phyloP scores from a whole-genome alignment of 305 asterid genomes.

The Fraxinus nigra region DNA sequence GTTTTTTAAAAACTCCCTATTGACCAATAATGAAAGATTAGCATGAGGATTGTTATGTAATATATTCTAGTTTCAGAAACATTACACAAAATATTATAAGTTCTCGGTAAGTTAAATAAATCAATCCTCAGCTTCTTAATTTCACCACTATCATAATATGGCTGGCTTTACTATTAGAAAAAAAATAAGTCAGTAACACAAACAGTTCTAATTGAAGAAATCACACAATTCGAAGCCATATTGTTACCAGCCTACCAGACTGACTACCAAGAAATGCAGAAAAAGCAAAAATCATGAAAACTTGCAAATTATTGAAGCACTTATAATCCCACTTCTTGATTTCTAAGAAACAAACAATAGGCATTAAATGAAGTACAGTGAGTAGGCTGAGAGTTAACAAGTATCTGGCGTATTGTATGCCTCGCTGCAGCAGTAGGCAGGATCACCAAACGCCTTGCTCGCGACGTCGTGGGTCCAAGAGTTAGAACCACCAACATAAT shows the following conservation, averaged over 20 bases:
- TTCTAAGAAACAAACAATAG: not conserved
- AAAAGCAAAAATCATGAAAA: not conserved
- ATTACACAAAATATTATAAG: not conserved
- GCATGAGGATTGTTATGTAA: no score
- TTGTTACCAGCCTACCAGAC: not conserved
- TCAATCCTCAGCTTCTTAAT: not conserved
- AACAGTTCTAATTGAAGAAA: not conserved
- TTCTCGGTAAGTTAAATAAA: not conserved
- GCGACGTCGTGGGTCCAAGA: no score
- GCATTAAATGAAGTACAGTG: not conserved
- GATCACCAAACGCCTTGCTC: no score
- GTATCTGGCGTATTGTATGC: no score
- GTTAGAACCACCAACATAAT: no score
- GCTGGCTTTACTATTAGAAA: not conserved
- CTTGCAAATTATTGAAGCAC: not conserved
- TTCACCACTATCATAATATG: not conserved
- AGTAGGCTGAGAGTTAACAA: no score
- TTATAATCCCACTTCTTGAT: not conserved
- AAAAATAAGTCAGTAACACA: not conserved
- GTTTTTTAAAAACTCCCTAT: no score
- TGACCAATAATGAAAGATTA: no score
- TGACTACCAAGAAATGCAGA: not conserved
- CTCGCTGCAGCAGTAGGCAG: no score
- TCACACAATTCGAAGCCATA: not conserved
- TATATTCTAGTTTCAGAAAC: not conserved